phyloP scores from a whole-genome alignment of 2,329 filamentous ascomycete species.

The Pseudogymnoascus sp. region DNA sequence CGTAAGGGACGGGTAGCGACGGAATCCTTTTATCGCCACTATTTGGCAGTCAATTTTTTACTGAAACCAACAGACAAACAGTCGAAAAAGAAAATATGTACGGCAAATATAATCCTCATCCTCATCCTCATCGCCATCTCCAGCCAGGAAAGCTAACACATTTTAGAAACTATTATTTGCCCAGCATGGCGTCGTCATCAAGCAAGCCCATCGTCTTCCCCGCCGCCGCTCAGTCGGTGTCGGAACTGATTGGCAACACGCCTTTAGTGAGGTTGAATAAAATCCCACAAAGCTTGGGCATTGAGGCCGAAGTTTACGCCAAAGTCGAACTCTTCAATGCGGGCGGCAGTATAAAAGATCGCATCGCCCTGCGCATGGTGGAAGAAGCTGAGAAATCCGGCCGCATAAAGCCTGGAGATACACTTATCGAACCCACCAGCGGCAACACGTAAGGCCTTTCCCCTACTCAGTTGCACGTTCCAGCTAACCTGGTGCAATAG shows the following conservation, averaged over 20 bases:
- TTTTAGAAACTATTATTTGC: background rate
- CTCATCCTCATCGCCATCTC: background rate
- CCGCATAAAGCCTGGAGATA: slow-evolving; percentile 94
- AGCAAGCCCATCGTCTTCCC: slow-evolving; percentile 20
- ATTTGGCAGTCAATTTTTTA: background rate
- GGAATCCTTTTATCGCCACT: slow-evolving; percentile 6
- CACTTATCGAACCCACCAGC: slow-evolving; percentile 93
- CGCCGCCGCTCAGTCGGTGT: slow-evolving; percentile 50
- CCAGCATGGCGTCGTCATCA: background rate
- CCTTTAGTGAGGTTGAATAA: slow-evolving; percentile 92
- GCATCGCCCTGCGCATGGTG: slow-evolving; percentile 94
- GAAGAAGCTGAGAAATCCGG: slow-evolving; percentile 87
- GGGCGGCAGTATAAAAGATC: slow-evolving; percentile 87
- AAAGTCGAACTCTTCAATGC: slow-evolving; percentile 94
- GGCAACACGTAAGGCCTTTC: slow-evolving; percentile 66
- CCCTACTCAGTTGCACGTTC: background rate
- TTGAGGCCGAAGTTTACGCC: slow-evolving; percentile 81
- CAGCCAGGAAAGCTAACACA: background rate
- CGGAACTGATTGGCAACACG: slow-evolving; percentile 87
- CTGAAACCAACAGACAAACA: background rate
- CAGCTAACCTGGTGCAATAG: slow-evolving; percentile 24
- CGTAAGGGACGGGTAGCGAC: background rate
- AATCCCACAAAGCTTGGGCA: slow-evolving; percentile 81
- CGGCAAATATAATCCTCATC: background rate
- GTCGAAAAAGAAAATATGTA: background rate